A percentile compares a stretch with the other conserved stretches of the same genome.
Evolutionary conservation across 2,329 filamentous ascomycete species (phyloP).

Genomic region (Pyrenochaeta sp.): DNA sequence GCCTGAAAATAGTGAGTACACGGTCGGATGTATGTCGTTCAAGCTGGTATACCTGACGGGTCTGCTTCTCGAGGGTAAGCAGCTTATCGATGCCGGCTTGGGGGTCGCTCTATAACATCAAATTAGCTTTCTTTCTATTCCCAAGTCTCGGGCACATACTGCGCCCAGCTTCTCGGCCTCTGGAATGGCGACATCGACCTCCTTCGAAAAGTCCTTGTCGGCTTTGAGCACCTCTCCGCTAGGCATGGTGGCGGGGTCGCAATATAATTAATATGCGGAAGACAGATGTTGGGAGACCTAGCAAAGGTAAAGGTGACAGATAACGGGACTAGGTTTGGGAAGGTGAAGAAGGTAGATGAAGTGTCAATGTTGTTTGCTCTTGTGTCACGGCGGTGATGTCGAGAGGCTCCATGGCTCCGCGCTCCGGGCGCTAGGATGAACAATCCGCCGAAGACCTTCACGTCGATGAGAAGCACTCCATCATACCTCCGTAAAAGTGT

Average conservation of each 20-base stretch:
- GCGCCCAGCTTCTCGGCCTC: constrained; percentile 90
- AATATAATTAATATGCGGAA: constrained; percentile 1
- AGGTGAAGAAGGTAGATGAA: constrained; percentile 1
- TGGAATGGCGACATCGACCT: constrained; percentile 89
- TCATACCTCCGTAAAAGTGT: too few species aligned
- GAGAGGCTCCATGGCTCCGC: constrained; percentile 16
- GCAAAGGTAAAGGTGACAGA: background rate
- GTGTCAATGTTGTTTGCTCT: constrained; percentile 21
- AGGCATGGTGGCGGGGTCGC: constrained; percentile 68
- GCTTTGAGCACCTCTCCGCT: constrained; percentile 83
- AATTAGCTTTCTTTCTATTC: constrained; percentile 28
- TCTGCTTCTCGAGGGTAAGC: constrained; percentile 90
- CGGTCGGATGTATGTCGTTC: constrained; percentile 12
- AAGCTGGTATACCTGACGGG: constrained; percentile 76
- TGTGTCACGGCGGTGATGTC: constrained; percentile 27
- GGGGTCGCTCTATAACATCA: constrained; percentile 70
- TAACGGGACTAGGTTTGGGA: background rate
- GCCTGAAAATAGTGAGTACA: constrained; percentile 65
- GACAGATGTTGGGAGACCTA: background rate
- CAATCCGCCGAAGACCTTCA: constrained; percentile 21
- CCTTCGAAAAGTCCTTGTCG: constrained; percentile 98
- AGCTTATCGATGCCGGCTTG: constrained; percentile 94
- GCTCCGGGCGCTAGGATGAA: constrained; percentile 21
- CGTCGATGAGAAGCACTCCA: background rate
- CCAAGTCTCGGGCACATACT: constrained; percentile 60